Conservation (phyloP, 2,329 filamentous ascomycete species). For the Biscogniauxia sp. region DNA sequence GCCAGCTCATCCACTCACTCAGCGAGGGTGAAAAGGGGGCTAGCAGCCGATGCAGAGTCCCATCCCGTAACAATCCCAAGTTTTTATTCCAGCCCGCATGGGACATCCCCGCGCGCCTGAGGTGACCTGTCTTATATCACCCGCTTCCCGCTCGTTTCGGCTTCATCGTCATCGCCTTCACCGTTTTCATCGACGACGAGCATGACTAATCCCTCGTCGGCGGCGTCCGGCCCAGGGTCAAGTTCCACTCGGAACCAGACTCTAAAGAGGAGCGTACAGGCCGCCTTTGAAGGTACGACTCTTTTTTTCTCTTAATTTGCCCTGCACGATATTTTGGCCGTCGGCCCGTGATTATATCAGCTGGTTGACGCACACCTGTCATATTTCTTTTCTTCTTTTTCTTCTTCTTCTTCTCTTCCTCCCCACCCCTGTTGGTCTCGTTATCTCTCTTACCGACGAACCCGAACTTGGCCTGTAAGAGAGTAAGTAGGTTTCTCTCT, state of each 20-base stretch:
- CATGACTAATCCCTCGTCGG: conserved; percentile 53
- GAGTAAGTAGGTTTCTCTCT: no score
- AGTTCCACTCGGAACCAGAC: conserved; percentile 43
- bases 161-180: no score
- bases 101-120: conserved; percentile 10
- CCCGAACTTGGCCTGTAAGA: no score
- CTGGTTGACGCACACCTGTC: conserved; percentile 9
- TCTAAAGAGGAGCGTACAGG: conserved; percentile 58
- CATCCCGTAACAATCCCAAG: background rate
- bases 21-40: background rate
- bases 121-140: conserved; percentile 21
- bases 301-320: background rate
- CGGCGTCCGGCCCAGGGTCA: conserved; percentile 47
- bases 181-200: conserved; percentile 38
- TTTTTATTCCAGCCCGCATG: conserved; percentile 5
- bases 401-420: conserved; percentile 16
- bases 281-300: conserved; percentile 58
- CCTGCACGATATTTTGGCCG: no score
- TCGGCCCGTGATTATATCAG: background rate
- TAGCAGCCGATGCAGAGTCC: conserved; percentile 1
- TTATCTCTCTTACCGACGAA: no score
- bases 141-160: conserved; percentile 13
- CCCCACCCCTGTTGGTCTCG: background rate
- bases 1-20: background rate
- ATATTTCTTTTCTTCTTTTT: conserved; percentile 13